Base-by-base conservation (phyloP, 805 yeast genomes). In the Cephaloascus fragrans region DNA sequence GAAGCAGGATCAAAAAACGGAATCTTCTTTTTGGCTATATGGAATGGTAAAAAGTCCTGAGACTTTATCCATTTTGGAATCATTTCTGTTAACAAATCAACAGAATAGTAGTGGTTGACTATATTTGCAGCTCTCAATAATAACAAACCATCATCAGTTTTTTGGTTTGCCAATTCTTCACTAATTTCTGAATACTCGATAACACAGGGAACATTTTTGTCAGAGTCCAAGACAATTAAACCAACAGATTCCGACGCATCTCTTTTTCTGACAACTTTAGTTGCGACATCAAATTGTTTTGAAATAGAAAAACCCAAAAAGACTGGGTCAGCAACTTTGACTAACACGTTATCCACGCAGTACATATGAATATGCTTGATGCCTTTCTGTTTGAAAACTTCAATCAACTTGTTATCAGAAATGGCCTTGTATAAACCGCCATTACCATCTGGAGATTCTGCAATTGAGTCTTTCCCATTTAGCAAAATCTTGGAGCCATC, bases 391-490 rank as follows among this genome's bases (percentile, higher is more conserved):
- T 62, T 52, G 55, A 93, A 75, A 56, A 90, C 96, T 4, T 73
- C 72, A 26, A 93, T 52, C 16, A 89, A 64, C 2, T 75, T 73
- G 47, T 80, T 74, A 34, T 72, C 72, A 48, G 64, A 61, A 32
- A 93, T 69, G 1, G 96, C 97, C 52, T 77, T 81, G 64, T 93
- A 93, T 37, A 93, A 67, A 2, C 99, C 99, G 42, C 99, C 99
- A 57, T 93, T 93, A 1, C 99, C 99, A 59, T 93, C 97, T 2
- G 99, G 99, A 4, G 96, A 84, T 51, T 83, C 83, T 19, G 88
- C 80, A 31, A 86, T 69, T 19, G 69, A 60, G 33, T 62, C 53
- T 34, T 71, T 64, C 5, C 77, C 57, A 44, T 76, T 77, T 53
- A 87, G 53, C 41, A 89, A 69, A 47, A 93, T 73, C 51, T 80